phyloP scores from a whole-genome alignment of 495 filamentous ascomycete genomes.

The Annulohypoxylon bovei region DNA sequence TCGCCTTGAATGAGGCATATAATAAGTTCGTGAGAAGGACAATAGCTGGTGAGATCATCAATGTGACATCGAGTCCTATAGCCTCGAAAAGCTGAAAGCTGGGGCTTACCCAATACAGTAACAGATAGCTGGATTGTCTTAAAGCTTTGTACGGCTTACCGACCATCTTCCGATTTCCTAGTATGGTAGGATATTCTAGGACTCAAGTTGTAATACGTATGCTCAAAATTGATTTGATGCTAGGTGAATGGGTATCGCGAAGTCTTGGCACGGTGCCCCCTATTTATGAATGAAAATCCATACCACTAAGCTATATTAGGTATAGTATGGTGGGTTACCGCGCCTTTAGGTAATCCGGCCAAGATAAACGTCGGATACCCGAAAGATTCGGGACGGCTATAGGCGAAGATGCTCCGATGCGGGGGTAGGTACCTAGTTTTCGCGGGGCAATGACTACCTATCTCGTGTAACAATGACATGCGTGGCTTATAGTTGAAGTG shows the following conservation, averaged over 20 bases:
- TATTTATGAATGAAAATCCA: too few relatives aligned
- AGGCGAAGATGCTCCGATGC: background rate
- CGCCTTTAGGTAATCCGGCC: slow-evolving; percentile 24
- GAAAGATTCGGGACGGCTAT: slow-evolving; percentile 17
- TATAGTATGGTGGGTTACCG: background rate
- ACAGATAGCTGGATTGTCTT: background rate
- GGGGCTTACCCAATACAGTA: background rate
- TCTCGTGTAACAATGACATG: background rate
- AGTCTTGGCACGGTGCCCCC: too few relatives aligned
- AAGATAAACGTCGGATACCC: slow-evolving; percentile 11
- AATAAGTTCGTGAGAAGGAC: background rate
- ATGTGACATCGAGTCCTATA: background rate
- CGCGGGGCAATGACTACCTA: background rate
- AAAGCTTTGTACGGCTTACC: background rate
- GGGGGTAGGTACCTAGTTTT: background rate
- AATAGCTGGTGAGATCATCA: background rate
- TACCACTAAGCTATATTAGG: slow-evolving; percentile 25
- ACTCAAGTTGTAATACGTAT: too few relatives aligned
- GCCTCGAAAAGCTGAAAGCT: background rate
- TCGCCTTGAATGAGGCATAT: background rate
- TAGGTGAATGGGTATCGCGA: too few relatives aligned
- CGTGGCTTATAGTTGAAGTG: too few relatives aligned
- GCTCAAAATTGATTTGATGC: too few relatives aligned
- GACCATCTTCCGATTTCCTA: too few relatives aligned
- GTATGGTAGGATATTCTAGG: background rate